Conservation (phyloP, 164 flowering plant species). For the Cinnamomum micranthum region DNA sequence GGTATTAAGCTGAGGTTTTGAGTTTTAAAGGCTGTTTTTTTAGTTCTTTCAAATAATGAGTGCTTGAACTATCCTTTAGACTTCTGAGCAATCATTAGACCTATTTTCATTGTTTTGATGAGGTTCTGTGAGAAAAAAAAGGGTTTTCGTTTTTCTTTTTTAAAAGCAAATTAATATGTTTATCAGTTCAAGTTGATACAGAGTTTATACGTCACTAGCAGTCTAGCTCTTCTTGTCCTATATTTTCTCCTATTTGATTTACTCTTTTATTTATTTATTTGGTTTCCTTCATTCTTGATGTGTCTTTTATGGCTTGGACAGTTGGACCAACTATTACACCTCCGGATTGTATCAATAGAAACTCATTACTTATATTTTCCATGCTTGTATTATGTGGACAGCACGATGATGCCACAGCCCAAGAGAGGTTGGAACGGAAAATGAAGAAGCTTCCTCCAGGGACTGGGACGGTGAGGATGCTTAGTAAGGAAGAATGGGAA, state of each 20-base stretch:
- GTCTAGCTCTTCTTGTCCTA: no score
- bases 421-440: constrained; percentile 75
- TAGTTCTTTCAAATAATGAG: neutral
- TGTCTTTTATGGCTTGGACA: neutral
- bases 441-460: constrained; percentile 78
- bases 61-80: neutral
- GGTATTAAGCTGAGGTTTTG: neutral
- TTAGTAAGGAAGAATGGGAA: constrained; percentile 89
- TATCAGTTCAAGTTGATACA: no score
- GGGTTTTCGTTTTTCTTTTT: neutral
- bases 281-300: neutral
- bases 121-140: neutral
- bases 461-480: constrained; percentile 88
- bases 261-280: neutral
- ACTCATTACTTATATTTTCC: neutral
- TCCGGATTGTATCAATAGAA: neutral
- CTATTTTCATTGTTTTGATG: no score
- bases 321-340: neutral
- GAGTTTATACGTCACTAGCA: neutral
- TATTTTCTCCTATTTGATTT: neutral
- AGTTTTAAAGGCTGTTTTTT: neutral
- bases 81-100: neutral
- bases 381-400: constrained; percentile 21
- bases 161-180: no score
- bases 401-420: constrained; percentile 68